Evolutionary conservation across 345 rosid species (phyloP).

Genomic region (Gossypium ekmanianum): DNA sequence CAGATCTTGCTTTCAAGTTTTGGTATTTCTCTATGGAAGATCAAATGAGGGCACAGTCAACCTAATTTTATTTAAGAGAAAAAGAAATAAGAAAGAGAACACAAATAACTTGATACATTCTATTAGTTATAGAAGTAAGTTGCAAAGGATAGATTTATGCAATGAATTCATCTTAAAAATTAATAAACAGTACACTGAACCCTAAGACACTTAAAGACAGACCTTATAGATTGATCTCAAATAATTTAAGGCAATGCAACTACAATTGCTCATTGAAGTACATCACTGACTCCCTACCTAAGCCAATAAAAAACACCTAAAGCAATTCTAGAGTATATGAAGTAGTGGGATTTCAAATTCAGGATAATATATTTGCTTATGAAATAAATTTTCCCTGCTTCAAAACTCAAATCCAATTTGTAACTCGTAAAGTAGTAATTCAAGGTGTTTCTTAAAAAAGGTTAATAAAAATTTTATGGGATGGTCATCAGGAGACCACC

Average conservation of each 20-base stretch:
- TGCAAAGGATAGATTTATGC: not conserved
- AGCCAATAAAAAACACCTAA: not conserved
- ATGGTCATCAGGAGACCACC: not conserved
- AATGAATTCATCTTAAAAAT: not conserved
- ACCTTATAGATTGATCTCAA: not conserved
- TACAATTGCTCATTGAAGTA: not conserved
- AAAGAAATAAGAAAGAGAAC: not conserved
- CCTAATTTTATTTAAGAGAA: not conserved
- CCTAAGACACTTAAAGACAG: not conserved
- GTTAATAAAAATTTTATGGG: not conserved
- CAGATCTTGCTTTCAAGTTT: conserved; percentile 38
- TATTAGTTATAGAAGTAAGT: not conserved
- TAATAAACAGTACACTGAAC: not conserved
- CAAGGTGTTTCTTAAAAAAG: not conserved
- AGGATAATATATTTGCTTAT: not conserved
- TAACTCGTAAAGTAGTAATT: not conserved
- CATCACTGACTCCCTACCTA: not conserved
- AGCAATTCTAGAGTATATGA: not conserved
- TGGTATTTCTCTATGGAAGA: conserved; percentile 37
- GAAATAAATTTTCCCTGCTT: not conserved
- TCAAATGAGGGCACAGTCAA: not conserved
- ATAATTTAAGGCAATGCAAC: not conserved
- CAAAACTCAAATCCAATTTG: not conserved
- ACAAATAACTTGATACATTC: not conserved
- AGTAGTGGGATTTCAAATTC: not conserved